phyloP scores from a whole-genome alignment of 2,329 filamentous ascomycete genomes.

The Massarina eburnea region DNA sequence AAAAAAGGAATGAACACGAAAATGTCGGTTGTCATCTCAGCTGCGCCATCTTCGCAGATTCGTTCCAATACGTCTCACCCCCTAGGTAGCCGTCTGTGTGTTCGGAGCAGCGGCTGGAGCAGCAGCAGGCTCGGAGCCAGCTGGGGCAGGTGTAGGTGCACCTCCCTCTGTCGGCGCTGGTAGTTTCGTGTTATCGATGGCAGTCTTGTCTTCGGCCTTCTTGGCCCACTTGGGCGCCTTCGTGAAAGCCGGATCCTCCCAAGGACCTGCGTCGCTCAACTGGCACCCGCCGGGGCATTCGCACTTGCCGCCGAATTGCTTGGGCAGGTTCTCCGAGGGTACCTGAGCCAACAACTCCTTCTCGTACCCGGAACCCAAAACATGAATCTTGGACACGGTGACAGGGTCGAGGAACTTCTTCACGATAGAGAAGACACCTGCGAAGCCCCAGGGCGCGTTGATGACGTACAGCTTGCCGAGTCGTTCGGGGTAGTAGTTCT shows the following conservation, averaged over 20 bases:
- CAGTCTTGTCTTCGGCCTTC: constrained; percentile 29
- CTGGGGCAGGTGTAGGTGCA: constrained; percentile 14
- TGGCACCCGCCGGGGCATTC: constrained; percentile 79
- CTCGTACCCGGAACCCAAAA: constrained; percentile 80
- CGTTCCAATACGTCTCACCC: background rate
- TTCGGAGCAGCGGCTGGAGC: constrained; percentile 17
- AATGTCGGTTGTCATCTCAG: constrained; percentile 1
- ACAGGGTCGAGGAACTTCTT: constrained; percentile 97
- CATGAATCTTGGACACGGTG: constrained; percentile 93
- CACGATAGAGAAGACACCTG: constrained; percentile 78
- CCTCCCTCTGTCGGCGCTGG: constrained; percentile 28
- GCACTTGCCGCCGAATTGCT: constrained; percentile 81
- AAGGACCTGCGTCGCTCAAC: constrained; percentile 87
- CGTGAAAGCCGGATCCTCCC: constrained; percentile 72
- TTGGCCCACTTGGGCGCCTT: constrained; percentile 57
- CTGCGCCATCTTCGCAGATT: background rate
- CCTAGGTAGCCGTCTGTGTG: constrained; percentile 11
- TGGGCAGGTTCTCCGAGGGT: constrained; percentile 85
- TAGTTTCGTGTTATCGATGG: constrained; percentile 36
- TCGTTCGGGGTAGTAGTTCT: constrained; percentile 99
- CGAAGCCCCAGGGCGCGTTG: constrained; percentile 97
- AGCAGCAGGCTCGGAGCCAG: constrained; percentile 14
- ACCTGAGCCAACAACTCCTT: constrained; percentile 82
- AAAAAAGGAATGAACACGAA: constrained; percentile 1
- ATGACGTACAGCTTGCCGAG: constrained; percentile 95